Conservation (phyloP, 768 basidiomycete genomes). For the Amanita pallidorosea region DNA sequence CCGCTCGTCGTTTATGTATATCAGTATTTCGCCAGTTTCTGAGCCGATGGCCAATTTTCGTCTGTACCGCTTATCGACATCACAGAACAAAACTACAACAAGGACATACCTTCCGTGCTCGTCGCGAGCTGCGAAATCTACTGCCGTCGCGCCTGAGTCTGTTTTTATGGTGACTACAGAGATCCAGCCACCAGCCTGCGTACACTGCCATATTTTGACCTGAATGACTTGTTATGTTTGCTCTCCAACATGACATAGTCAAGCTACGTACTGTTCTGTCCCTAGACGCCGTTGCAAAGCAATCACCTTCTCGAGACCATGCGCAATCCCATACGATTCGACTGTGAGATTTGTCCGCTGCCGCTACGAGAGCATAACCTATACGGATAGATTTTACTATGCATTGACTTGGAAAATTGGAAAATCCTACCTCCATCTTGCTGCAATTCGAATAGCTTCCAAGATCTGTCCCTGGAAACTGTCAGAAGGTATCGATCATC, state of each 20-base stretch:
- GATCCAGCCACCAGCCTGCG: slow-evolving; percentile 39
- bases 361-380: slow-evolving; percentile 55
- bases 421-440: slow-evolving; percentile 28
- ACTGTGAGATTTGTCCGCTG: slow-evolving; percentile 69
- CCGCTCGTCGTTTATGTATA: slow-evolving; percentile 35
- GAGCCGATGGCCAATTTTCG: slow-evolving; percentile 72
- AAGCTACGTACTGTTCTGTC: slow-evolving; percentile 74
- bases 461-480: slow-evolving; percentile 86
- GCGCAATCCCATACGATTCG: slow-evolving; percentile 95
- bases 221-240: slow-evolving; percentile 16
- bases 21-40: slow-evolving; percentile 66
- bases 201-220: slow-evolving; percentile 76
- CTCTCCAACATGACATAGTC: neutral
- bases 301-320: slow-evolving; percentile 66
- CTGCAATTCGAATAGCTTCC: slow-evolving; percentile 63
- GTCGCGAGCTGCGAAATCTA: slow-evolving; percentile 42
- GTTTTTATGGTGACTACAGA: slow-evolving; percentile 53
- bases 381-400: neutral
- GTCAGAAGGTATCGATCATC: slow-evolving; percentile 73
- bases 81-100: neutral
- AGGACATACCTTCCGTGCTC: slow-evolving; percentile 25
- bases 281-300: slow-evolving; percentile 89
- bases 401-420: neutral
- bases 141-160: slow-evolving; percentile 72
- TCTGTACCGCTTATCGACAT: slow-evolving; percentile 10